Evolutionary conservation across 805 yeast genomes (phyloP).

Genomic region (Tetrapisispora fleetii): DNA sequence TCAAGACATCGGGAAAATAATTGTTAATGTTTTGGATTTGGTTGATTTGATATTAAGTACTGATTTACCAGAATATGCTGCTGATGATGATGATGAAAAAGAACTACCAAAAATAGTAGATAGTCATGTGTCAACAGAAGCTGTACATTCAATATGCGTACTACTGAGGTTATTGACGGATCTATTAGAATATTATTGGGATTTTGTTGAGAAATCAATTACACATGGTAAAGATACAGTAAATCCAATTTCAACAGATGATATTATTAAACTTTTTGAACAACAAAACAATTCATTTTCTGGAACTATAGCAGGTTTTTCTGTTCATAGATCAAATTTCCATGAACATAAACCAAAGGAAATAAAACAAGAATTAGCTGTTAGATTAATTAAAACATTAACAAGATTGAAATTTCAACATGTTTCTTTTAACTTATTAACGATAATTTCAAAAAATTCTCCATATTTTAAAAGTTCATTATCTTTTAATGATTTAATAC

Average conservation of each 20-base stretch:
- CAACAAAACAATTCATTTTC: constrained; percentile 14
- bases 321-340: constrained; percentile 25
- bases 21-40: constrained; percentile 10
- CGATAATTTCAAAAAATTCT: constrained; percentile 20
- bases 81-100: constrained; percentile 4
- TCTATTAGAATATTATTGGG: constrained; percentile 34
- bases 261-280: background rate
- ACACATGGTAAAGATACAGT: constrained; percentile 12
- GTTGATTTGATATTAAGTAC: constrained; percentile 12
- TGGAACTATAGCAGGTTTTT: constrained; percentile 23
- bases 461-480: background rate
- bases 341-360: constrained; percentile 29
- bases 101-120: constrained; percentile 5
- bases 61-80: background rate
- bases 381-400: constrained; percentile 22
- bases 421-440: constrained; percentile 25
- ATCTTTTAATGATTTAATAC: background rate
- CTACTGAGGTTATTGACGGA: constrained; percentile 34
- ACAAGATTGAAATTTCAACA: constrained; percentile 28
- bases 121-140: constrained; percentile 6
- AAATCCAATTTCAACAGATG: background rate
- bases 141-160: constrained; percentile 23
- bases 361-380: constrained; percentile 21
- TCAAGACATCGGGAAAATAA: constrained; percentile 12
- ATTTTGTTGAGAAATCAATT: constrained; percentile 9